phyloP scores from a whole-genome alignment of 805 yeast species.

The Allodekkera sacchari region DNA sequence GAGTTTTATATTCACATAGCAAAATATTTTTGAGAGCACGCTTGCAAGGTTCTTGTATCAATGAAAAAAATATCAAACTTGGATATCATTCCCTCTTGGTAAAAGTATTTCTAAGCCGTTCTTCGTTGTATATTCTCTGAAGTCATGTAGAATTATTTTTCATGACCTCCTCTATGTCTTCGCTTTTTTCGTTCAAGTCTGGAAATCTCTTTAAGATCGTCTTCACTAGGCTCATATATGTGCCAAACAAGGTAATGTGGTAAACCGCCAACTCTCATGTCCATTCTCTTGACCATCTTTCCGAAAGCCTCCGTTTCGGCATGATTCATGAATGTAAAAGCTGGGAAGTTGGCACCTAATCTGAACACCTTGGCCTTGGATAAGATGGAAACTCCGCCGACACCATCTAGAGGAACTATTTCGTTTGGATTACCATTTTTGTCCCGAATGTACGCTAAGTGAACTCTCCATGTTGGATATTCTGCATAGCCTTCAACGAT shows the following conservation, averaged over 20 bases:
- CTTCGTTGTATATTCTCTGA: too few species aligned
- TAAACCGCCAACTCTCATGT: conserved; percentile 75
- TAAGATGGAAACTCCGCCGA: conserved; percentile 78
- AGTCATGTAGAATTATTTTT: too few species aligned
- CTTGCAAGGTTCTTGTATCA: too few species aligned
- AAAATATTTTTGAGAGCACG: too few species aligned
- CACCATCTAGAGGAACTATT: conserved; percentile 70
- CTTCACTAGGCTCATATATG: conserved; percentile 83
- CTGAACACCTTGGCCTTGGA: conserved; percentile 70
- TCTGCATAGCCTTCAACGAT: conserved; percentile 86
- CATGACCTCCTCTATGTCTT: conserved; percentile 14
- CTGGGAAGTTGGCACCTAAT: conserved; percentile 78
- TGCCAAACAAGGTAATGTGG: conserved; percentile 92
- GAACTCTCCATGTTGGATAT: conserved; percentile 80
- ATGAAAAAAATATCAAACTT: too few species aligned
- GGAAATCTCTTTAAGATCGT: conserved; percentile 65
- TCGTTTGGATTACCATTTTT: conserved; percentile 52
- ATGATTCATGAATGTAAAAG: conserved; percentile 74
- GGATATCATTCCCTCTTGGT: too few species aligned
- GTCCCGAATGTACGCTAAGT: conserved; percentile 65
- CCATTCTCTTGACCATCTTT: conserved; percentile 70
- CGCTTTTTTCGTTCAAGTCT: conserved; percentile 59
- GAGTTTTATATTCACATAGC: too few species aligned
- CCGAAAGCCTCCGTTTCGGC: conserved; percentile 89
- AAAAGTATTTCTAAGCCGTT: too few species aligned